Evolutionary conservation across 495 filamentous ascomycete genomes (phyloP).

Genomic region (Aspergillus panamensis): DNA sequence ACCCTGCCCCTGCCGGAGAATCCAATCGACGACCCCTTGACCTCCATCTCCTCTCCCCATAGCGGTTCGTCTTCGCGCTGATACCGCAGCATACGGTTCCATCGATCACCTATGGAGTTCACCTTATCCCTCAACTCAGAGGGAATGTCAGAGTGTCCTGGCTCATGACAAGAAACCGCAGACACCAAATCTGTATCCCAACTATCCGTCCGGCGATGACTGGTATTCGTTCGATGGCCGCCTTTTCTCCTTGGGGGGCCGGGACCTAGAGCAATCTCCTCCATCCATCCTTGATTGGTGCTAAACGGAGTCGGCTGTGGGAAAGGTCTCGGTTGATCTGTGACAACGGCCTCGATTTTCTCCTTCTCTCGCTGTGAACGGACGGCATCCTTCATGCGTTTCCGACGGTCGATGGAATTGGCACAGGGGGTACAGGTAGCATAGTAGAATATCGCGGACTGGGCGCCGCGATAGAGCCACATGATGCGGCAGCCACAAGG

Average conservation of each 20-base stretch:
- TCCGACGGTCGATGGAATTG: conserved; percentile 57
- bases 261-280: conserved; percentile 79
- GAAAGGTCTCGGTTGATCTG: conserved; percentile 68
- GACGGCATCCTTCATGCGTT: conserved; percentile 63
- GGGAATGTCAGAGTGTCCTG: conserved; percentile 22
- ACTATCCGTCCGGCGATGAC: conserved; percentile 43
- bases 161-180: conserved; percentile 26
- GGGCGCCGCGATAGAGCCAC: conserved; percentile 57
- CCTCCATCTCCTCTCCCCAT: conserved; percentile 57
- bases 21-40: conserved; percentile 49
- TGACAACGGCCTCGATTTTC: conserved; percentile 44
- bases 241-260: conserved; percentile 59
- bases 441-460: conserved; percentile 86
- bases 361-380: conserved; percentile 57
- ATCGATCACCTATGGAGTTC: conserved; percentile 53
- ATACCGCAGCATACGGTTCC: conserved; percentile 64
- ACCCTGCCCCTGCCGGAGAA: conserved; percentile 49
- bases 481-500: conserved; percentile 26
- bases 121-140: conserved; percentile 34
- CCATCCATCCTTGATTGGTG: conserved; percentile 81
- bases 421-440: conserved; percentile 79
- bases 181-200: conserved; percentile 43
- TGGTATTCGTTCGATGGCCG: conserved; percentile 38
- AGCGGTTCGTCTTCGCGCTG: conserved; percentile 83
- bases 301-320: conserved; percentile 75